Percentiles rank a stretch among this genome's conserved stretches.
Conservation (phyloP, 106 monocot genomes). For the Dendrobium chrysotoxum region DNA sequence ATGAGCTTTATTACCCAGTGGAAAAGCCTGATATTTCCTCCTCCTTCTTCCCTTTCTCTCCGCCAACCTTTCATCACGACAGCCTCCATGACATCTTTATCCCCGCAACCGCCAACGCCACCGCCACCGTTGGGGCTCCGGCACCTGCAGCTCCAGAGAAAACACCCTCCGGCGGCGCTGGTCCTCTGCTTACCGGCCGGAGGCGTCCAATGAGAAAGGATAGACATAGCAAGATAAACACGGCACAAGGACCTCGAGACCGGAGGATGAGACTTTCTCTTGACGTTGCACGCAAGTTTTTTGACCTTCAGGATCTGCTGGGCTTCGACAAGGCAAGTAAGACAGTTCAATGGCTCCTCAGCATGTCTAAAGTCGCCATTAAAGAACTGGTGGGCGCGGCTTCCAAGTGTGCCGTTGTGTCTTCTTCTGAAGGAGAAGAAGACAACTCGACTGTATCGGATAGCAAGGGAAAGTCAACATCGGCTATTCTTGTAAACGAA, state of each 20-base stretch:
- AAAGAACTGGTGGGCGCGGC: conserved; percentile 19
- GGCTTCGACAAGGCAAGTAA: conserved; percentile 88
- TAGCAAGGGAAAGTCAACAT: too few relatives aligned
- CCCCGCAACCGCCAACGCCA: not conserved
- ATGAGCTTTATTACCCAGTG: not conserved
- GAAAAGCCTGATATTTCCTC: conserved; percentile 7
- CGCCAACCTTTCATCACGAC: not conserved
- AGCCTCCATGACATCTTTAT: not conserved
- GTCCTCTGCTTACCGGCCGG: not conserved
- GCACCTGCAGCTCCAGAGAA: not conserved
- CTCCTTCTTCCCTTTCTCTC: conserved; percentile 11
- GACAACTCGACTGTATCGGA: conserved; percentile 17
- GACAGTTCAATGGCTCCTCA: conserved; percentile 81
- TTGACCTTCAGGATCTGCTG: conserved; percentile 73
- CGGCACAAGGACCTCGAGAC: conserved; percentile 64
- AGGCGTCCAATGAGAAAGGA: conserved; percentile 41
- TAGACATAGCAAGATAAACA: conserved; percentile 78
- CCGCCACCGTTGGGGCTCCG: not conserved
- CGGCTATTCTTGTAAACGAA: not conserved
- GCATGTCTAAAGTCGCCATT: conserved; percentile 49
- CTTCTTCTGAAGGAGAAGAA: conserved; percentile 17
- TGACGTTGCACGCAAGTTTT: conserved; percentile 65
- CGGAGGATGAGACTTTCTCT: conserved; percentile 78
- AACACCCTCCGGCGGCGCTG: not conserved
- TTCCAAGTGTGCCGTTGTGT: not conserved